Percentiles rank a stretch among this genome's conserved stretches.
Evolutionary conservation across 352 stramenopile genomes (phyloP).

Genomic region (Plasmopara muralis): DNA sequence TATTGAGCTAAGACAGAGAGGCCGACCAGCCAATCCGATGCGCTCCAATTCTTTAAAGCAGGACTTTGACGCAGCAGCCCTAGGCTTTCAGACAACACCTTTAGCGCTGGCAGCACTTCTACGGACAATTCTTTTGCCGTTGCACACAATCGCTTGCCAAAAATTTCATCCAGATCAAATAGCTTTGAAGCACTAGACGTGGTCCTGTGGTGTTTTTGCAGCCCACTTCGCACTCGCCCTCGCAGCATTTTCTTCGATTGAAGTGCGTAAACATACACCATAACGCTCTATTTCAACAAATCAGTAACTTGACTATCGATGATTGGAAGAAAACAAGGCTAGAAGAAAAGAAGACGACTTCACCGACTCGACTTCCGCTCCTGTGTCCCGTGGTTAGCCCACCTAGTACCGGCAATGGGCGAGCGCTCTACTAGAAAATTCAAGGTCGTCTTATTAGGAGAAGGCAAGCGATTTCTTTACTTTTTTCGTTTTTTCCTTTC

Average conservation of each 20-base stretch:
- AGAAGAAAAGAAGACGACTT: slow-evolving; percentile 9
- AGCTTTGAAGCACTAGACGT: slow-evolving; percentile 3
- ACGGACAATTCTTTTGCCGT: slow-evolving; percentile 39
- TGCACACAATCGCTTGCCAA: slow-evolving; percentile 18
- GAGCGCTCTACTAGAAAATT: slow-evolving; percentile 72
- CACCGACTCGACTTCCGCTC: slow-evolving; percentile 5
- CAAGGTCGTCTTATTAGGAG: slow-evolving; percentile 79
- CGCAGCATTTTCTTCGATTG: slow-evolving; percentile 15
- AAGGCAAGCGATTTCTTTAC: slow-evolving; percentile 37
- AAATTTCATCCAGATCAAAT: slow-evolving; percentile 18
- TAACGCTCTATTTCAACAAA: not conserved
- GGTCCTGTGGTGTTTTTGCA: not conserved
- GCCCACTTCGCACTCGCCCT: slow-evolving; percentile 1
- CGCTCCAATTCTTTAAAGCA: slow-evolving; percentile 62
- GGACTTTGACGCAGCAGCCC: slow-evolving; percentile 48
- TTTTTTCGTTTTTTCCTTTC: not conserved
- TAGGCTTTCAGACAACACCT: slow-evolving; percentile 67
- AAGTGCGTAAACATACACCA: slow-evolving; percentile 2
- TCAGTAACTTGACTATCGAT: not conserved
- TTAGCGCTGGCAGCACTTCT: slow-evolving; percentile 66
- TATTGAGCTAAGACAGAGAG: slow-evolving; percentile 71
- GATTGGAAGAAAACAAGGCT: slow-evolving; percentile 6
- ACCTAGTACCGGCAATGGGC: slow-evolving; percentile 27
- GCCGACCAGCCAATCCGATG: slow-evolving; percentile 73
- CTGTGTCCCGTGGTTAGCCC: not conserved